Conservation (phyloP, 441 rosid species). For the Bruguiera hainesii region DNA sequence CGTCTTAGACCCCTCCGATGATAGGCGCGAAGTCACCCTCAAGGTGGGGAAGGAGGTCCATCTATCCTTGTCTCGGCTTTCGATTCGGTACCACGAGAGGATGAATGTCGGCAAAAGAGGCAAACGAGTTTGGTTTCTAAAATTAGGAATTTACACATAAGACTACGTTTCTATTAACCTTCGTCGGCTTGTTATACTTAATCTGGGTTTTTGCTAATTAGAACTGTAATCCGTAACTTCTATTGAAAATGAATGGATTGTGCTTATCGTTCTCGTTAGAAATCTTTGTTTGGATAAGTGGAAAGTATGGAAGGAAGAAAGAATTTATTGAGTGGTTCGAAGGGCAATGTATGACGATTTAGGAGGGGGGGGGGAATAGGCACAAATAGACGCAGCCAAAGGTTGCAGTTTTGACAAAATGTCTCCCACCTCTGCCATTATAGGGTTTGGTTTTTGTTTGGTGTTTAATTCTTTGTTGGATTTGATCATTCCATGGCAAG, state of each 20-base stretch:
- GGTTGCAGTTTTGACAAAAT: neutral
- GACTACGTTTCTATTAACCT: conserved; percentile 13
- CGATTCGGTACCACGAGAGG: conserved; percentile 80
- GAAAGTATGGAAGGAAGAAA: neutral
- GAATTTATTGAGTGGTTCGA: neutral
- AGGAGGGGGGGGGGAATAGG: neutral
- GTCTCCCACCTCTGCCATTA: neutral
- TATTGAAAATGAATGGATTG: conserved; percentile 4
- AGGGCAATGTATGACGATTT: neutral
- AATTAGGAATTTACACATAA: neutral
- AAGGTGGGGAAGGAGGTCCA: conserved; percentile 70
- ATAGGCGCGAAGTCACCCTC: conserved; percentile 46
- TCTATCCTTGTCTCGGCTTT: conserved; percentile 75
- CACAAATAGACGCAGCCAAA: neutral
- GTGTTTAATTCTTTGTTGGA: too few species aligned
- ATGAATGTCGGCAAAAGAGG: conserved; percentile 59
- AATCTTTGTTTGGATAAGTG: neutral
- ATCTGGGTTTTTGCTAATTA: conserved; percentile 16
- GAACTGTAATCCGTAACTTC: conserved; percentile 24
- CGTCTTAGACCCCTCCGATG: conserved; percentile 40
- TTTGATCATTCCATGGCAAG: too few species aligned
- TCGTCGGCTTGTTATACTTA: conserved; percentile 14
- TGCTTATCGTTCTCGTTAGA: neutral
- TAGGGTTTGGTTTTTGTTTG: too few species aligned
- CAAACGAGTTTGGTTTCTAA: conserved; percentile 14